Evolutionary conservation across 768 basidiomycete species (phyloP), one percentile per base, ranked within the genome.

Genomic region (Trametes coccinea): DNA sequence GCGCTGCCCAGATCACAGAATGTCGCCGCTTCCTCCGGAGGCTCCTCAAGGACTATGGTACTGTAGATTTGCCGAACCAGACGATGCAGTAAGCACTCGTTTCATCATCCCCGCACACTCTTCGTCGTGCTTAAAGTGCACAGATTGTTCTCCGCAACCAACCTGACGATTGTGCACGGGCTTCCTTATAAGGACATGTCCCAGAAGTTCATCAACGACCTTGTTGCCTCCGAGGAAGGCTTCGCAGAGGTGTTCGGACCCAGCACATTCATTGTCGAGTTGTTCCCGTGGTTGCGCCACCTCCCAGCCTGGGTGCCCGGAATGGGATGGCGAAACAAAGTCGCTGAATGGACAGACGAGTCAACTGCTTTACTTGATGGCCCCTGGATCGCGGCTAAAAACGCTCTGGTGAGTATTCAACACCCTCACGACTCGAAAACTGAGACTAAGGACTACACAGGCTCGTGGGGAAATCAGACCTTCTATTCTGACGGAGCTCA

Each of bases 221-320:
- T 54, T 56, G 56, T 55, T 11, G 58, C 53, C 34, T 59, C 8
- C 59, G 67, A 29, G 53, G 39, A 54, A 7, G 66, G 50, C 2
- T 46, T 59, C 34, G 11, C 53, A 8, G 47, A 56, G 40, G 22
- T 57, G 4, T 27, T 61, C 17, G 40, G 47, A 4, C 66, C 71
- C 10, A 69, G 70, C 3, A 47, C 66, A 1, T 72, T 65, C 64
- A 54, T 71, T 4, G 68, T 73, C 39, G 71, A 73, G 37, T 63
- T 66, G 37, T 4, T 72, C 14, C 68, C 68, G 3, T 57, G 69
- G 29, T 51, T 90, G 61, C 80, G 78, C 66, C 69, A 82, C 64
- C 66, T 89, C 31, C 89, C 89, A 0, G 67, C 69, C 41, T 89
- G 86, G 85, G 73, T 84, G 49, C 89, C 89, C 30, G 86, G 87